phyloP scores from a whole-genome alignment of 1,284 basidiomycete species.

The Tremellales sp. region DNA sequence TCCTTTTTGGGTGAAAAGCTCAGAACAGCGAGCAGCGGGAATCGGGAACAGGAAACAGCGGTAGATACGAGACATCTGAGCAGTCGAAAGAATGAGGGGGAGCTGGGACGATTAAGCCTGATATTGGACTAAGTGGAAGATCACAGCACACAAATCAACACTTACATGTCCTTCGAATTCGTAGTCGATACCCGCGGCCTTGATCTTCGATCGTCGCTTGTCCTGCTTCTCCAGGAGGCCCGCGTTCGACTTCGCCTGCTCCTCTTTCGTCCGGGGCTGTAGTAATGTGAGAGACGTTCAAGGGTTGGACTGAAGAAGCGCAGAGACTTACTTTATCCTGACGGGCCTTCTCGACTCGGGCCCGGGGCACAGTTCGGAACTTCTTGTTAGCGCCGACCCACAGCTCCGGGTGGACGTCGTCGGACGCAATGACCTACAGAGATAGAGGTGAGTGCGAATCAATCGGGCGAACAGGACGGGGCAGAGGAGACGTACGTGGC shows the following conservation, averaged over 20 bases:
- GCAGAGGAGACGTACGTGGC: constrained; percentile 54
- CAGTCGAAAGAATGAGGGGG: too few species aligned
- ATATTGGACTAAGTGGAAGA: too few species aligned
- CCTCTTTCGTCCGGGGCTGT: constrained; percentile 69
- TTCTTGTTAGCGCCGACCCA: constrained; percentile 97
- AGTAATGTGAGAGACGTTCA: not conserved
- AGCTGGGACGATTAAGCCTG: too few species aligned
- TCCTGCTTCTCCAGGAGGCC: constrained; percentile 74
- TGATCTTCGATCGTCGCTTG: constrained; percentile 72
- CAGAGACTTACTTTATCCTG: constrained; percentile 68
- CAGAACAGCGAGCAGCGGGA: too few species aligned
- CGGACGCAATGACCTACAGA: constrained; percentile 64
- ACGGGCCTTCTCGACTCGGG: constrained; percentile 65
- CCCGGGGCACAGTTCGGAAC: constrained; percentile 72
- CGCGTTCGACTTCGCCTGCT: constrained; percentile 63
- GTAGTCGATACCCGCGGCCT: constrained; percentile 81
- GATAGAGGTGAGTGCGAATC: not conserved
- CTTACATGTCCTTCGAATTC: constrained; percentile 62
- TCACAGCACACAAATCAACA: too few species aligned
- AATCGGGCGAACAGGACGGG: not conserved
- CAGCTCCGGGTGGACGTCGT: constrained; percentile 84
- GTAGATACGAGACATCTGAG: too few species aligned
- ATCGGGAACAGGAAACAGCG: too few species aligned
- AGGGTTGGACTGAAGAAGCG: constrained; percentile 4
- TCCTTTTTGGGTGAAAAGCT: too few species aligned